phyloP scores from a whole-genome alignment of 805 yeast species.

The Kazachstania psychrophila region DNA sequence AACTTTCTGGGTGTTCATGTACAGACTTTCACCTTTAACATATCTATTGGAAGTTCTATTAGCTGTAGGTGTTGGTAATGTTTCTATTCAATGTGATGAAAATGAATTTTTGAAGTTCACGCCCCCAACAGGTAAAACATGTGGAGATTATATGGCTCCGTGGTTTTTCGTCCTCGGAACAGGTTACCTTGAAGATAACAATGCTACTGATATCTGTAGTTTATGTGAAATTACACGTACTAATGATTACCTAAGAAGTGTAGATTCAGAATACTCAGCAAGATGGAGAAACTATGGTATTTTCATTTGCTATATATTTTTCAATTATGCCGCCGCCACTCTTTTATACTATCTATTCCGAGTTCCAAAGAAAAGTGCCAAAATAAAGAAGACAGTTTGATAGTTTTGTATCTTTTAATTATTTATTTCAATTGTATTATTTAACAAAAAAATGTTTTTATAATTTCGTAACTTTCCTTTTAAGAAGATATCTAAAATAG shows the following conservation, averaged over 20 bases:
- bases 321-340: conserved; percentile 34
- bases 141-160: conserved; percentile 44
- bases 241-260: conserved; percentile 44
- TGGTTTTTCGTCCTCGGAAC: conserved; percentile 30
- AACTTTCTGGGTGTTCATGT: conserved; percentile 78
- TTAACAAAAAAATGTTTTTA: too few species aligned
- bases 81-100: conserved; percentile 38
- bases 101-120: conserved; percentile 41
- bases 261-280: conserved; percentile 32
- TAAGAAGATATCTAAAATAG: too few species aligned
- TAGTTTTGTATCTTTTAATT: too few species aligned
- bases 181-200: conserved; percentile 43
- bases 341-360: conserved; percentile 54
- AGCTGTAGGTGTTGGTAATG: conserved; percentile 47
- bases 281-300: conserved; percentile 60
- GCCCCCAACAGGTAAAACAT: conserved; percentile 50
- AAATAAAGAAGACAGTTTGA: too few species aligned
- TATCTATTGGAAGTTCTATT: conserved; percentile 52
- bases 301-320: conserved; percentile 41
- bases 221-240: conserved; percentile 52
- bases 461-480: too few species aligned
- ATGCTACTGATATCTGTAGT: conserved; percentile 42
- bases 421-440: too few species aligned
- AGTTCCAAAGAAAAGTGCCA: conserved; percentile 48
- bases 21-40: conserved; percentile 65